Conservation (phyloP, 2,329 filamentous ascomycete species). For the Botrytis medusae region DNA sequence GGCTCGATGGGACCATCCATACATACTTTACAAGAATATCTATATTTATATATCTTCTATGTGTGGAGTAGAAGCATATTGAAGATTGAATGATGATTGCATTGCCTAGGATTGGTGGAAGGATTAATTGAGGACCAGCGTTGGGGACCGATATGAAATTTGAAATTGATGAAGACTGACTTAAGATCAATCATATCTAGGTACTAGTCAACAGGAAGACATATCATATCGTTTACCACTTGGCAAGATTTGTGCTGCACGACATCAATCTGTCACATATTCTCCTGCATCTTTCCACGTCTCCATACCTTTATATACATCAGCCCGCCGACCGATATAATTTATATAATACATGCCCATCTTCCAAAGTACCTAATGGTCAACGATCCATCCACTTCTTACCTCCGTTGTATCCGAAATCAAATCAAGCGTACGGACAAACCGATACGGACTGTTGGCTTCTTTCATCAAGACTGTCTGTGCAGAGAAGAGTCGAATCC, state of each 20-base stretch:
- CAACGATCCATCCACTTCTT: neutral
- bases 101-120: neutral
- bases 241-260: neutral
- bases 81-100: neutral
- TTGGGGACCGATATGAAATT: neutral
- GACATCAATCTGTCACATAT: neutral
- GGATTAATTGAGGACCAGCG: neutral
- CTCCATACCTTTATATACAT: too few relatives aligned
- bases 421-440: neutral
- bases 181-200: neutral
- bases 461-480: neutral
- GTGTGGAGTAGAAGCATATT: neutral
- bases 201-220: neutral
- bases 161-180: conserved; percentile 6
- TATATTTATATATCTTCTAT: neutral
- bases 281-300: neutral
- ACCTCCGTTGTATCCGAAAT: conserved; percentile 6
- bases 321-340: neutral
- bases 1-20: neutral
- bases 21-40: neutral
- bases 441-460: neutral
- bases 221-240: neutral
- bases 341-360: neutral
- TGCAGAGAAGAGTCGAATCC: conserved; percentile 3
- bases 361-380: neutral